Evolutionary conservation across 306 rosid species (phyloP), one percentile per base, ranked within the genome.

Genomic region (Corylus avellana): DNA sequence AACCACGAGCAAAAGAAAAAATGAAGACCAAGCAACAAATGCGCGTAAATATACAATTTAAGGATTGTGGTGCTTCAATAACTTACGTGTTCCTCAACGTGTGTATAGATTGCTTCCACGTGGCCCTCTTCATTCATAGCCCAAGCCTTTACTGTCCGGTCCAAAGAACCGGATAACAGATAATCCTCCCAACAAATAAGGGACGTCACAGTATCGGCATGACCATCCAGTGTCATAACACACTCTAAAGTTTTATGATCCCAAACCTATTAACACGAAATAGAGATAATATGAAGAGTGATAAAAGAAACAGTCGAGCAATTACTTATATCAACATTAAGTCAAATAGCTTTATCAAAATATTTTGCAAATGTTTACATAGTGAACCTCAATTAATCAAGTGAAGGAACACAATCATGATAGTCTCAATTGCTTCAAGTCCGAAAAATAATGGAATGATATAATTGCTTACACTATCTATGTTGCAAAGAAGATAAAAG

Each of bases 111-210:
- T 17, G 81, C 63, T 75, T 79, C 86, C 56, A 75, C 42, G 64
- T 13, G 63, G 18, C 58, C 81, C 44, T 13, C 59, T 25, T 62
- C 75, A 14, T 27, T 35, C 0, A 7, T 1, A 2, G 44, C 47
- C 86, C 84, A 79, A 11, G 72, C 56, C 67, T 83, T 83, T 39
- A 75, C 16, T 14, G 70, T 64, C 20, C 47, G 5, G 9, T 64
- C 83, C 81, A 75, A 53, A 7, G 84, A 79, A 46, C 75, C 62
- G 0, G 86, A 79, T 16, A 83, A 11, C 63, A 83, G 62, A 1
- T 8, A 82, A 2, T 51, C 1, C 3, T 80, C 85, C 90, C 90
- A 87, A 42, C 77, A 90, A 32, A 85, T 55, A n/a, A 90, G 82
- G 37, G 92, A 88, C 49, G 67, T 90, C 63, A 90, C 87, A 29